Base-by-base conservation (phyloP, 1,139 yeast genomes). In the Debaryomycetaceae sp. region DNA sequence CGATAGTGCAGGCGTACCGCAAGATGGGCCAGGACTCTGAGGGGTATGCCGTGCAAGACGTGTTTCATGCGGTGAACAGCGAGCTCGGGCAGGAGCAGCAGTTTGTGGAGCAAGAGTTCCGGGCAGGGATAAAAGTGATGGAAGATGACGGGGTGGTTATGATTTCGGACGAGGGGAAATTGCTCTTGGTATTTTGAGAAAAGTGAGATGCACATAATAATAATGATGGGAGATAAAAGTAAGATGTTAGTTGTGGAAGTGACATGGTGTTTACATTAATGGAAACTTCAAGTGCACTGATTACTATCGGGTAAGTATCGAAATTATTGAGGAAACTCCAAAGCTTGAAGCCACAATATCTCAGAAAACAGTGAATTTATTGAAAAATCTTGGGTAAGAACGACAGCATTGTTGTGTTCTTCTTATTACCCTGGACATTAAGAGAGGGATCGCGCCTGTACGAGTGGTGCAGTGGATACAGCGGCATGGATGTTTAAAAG, bases 41-140 rank as follows among this genome's bases (percentile, higher is more conserved):
- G 27, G 58, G 56, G 15, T 54, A 65, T 4, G 73, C 75, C 5
- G 45, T 55, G 26, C 71, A 60, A 27, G 52, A 53, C 10, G 62
- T 69, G 27, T 47, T 61, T 7, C 62, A 52, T 14, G 57, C 58
- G 23, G 49, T 76, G 25, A 76, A 77, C 44, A 68, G 59, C 32
- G 62, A 58, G 27, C 51, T 78, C 28, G 61, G 72, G 4, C 78
- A 72, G 39, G 87, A 78, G 43, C 86, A 79, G 27, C 53, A 57
- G 27, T 80, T 74, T 45, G 53, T 60, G 11, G 45, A 47, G 4
- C 54, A 47, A 4, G 92, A 80, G 49, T 65, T 71, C 32, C 46
- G 51, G 18, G 66, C 69, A 13, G 86, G 77, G 14, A 51, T 78
- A 30, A 50, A 51, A 19, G 54, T 53, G 30, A 59, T 80, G 69